A percentile compares a stretch with the other conserved stretches of the same genome.
Evolutionary conservation across 2,329 filamentous ascomycete genomes (phyloP).

Genomic region (Verticillium albo-atrum): DNA sequence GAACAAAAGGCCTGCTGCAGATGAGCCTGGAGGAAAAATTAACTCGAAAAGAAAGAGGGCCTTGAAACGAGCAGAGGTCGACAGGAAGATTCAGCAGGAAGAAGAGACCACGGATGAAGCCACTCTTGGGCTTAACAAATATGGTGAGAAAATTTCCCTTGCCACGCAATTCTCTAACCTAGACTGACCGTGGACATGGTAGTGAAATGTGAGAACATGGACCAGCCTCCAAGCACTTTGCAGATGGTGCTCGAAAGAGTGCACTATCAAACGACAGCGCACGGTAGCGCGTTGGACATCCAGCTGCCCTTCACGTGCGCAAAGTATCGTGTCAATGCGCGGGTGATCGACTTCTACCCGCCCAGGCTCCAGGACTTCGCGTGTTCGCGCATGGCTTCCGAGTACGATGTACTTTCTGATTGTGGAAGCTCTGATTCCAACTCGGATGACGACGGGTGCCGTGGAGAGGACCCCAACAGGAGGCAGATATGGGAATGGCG

Average conservation of each 20-base stretch:
- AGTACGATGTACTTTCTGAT: slow-evolving; percentile 48
- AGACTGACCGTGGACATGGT: slow-evolving; percentile 4
- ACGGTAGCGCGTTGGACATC: slow-evolving; percentile 28
- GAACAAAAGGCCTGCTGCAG: slow-evolving; percentile 13
- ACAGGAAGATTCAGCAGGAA: slow-evolving; percentile 5
- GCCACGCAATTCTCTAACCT: background rate
- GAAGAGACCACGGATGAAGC: slow-evolving; percentile 21
- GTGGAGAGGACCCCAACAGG: slow-evolving; percentile 16
- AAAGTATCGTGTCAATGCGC: slow-evolving; percentile 64
- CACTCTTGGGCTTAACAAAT: slow-evolving; percentile 23
- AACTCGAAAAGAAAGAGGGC: slow-evolving; percentile 19
- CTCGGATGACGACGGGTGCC: slow-evolving; percentile 18
- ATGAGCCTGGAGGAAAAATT: slow-evolving; percentile 6
- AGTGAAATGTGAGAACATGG: slow-evolving; percentile 43
- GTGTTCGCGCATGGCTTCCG: slow-evolving; percentile 34
- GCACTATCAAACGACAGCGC: slow-evolving; percentile 36
- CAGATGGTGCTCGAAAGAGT: slow-evolving; percentile 33
- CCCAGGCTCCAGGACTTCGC: slow-evolving; percentile 67
- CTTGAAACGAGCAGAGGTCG: background rate
- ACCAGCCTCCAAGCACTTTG: slow-evolving; percentile 28
- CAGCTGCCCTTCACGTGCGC: slow-evolving; percentile 69
- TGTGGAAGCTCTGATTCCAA: slow-evolving; percentile 8
- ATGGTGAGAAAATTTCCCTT: slow-evolving; percentile 16
- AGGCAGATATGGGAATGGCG: slow-evolving; percentile 72
- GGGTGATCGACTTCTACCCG: slow-evolving; percentile 81